These are phyloP conservation scores for Irpex lacteus DNA, from an alignment of 1,284 basidiomycete species.

Conservation along the genomic window DNA sequence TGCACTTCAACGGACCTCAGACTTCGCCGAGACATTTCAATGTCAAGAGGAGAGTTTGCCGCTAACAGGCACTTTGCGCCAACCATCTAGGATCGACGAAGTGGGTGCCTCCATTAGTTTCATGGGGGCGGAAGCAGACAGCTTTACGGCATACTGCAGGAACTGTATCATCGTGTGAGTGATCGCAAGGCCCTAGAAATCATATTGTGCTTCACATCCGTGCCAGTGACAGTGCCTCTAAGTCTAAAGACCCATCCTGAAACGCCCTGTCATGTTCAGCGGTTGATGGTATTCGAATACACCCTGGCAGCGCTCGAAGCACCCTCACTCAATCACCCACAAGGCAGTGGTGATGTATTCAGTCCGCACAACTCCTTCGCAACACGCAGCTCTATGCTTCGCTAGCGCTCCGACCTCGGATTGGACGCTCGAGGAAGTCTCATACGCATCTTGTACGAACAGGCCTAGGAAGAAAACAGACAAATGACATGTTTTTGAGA, in stretches of 20 bases:
- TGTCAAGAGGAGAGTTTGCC: neutral
- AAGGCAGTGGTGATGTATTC: neutral
- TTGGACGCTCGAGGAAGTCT: neutral
- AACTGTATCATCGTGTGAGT: neutral
- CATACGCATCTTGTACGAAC: neutral
- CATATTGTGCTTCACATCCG: neutral
- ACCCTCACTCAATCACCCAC: neutral
- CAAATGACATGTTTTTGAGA: neutral
- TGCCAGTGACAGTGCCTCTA: neutral
- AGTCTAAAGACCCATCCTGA: conserved; percentile 1
- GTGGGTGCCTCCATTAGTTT: neutral
- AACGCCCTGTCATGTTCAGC: conserved; percentile 1
- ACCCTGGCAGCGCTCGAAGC: neutral
- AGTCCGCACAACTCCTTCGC: neutral
- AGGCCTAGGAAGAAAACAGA: neutral
- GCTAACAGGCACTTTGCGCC: neutral
- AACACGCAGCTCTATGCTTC: neutral
- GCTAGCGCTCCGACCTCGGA: conserved; percentile 8
- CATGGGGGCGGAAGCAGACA: neutral
- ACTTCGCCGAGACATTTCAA: neutral
- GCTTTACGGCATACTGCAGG: neutral
- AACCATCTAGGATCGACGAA: neutral
- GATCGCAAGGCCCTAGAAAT: neutral
- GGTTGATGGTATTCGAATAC: neutral
- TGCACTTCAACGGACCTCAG: neutral